phyloP scores from a whole-genome alignment of 208 protist species.

The Histomonas meleagridis region DNA sequence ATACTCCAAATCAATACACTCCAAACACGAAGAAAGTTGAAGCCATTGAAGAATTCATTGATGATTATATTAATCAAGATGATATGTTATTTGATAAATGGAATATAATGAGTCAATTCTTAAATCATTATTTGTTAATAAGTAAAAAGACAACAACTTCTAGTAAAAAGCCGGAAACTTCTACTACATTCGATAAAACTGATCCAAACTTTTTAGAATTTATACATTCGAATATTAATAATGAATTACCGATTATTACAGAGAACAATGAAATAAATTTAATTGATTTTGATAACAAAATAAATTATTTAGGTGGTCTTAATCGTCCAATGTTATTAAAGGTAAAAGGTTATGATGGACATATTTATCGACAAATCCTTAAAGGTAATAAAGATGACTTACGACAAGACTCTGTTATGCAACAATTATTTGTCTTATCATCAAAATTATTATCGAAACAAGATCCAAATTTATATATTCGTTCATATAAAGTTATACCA shows the following conservation, averaged over 20 bases:
- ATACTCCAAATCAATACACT: no score
- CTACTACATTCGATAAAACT: no score
- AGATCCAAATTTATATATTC: neutral
- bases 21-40: neutral
- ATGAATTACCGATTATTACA: neutral
- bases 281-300: neutral
- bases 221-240: neutral
- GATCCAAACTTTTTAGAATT: no score
- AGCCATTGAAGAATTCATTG: neutral
- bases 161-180: neutral
- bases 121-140: neutral
- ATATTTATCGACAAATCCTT: neutral
- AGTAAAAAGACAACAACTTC: neutral
- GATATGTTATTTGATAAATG: neutral
- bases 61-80: neutral
- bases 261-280: neutral
- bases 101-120: neutral
- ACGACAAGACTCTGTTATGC: conserved; percentile 16
- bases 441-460: neutral
- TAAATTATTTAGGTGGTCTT: neutral
- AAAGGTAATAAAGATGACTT: conserved; percentile 35
- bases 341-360: neutral
- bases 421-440: neutral
- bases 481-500: conserved; percentile 34
- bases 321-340: neutral